Percentiles rank a stretch among this genome's conserved stretches.
Conservation (phyloP, 352 stramenopile genomes). For the Phytophthora citricola region DNA sequence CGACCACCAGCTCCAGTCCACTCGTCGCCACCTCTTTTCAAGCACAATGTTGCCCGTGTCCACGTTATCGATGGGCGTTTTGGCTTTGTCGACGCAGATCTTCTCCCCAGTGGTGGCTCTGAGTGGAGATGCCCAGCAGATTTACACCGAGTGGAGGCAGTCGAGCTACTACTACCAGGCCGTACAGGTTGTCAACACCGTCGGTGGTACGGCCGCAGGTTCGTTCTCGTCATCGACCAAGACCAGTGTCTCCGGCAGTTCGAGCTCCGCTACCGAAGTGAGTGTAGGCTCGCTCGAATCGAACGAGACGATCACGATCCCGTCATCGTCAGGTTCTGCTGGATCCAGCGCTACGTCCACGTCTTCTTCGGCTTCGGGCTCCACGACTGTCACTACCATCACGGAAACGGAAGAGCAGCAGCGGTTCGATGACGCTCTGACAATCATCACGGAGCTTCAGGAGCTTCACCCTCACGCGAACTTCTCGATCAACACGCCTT, state of each 20-base stretch:
- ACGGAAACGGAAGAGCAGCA: slow-evolving; percentile 50
- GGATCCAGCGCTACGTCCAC: slow-evolving; percentile 15
- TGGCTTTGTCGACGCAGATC: slow-evolving; percentile 27
- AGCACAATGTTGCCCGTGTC: slow-evolving; percentile 34
- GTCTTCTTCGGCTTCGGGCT: slow-evolving; percentile 16
- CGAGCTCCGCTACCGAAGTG: slow-evolving; percentile 8
- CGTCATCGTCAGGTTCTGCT: slow-evolving; percentile 17
- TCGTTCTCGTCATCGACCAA: slow-evolving; percentile 28
- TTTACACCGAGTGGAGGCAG: slow-evolving; percentile 46
- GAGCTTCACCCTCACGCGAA: slow-evolving; percentile 54
- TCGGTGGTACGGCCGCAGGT: slow-evolving; percentile 23
- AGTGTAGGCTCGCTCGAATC: slow-evolving; percentile 27
- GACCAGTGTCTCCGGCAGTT: slow-evolving; percentile 20
- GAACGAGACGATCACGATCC: slow-evolving; percentile 27
- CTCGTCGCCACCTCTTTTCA: slow-evolving; percentile 12
- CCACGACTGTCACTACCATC: slow-evolving; percentile 17
- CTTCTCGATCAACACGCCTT: slow-evolving; percentile 69
- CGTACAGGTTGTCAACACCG: slow-evolving; percentile 32
- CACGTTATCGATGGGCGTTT: slow-evolving; percentile 21
- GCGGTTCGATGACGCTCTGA: slow-evolving; percentile 54
- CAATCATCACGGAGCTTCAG: slow-evolving; percentile 48
- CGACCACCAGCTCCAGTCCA: slow-evolving; percentile 14
- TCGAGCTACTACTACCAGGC: slow-evolving; percentile 46
- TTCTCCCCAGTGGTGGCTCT: slow-evolving; percentile 7
- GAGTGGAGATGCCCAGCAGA: slow-evolving; percentile 25